Evolutionary conservation across 495 filamentous ascomycete genomes (phyloP).

Genomic region (Cercophora scortea): DNA sequence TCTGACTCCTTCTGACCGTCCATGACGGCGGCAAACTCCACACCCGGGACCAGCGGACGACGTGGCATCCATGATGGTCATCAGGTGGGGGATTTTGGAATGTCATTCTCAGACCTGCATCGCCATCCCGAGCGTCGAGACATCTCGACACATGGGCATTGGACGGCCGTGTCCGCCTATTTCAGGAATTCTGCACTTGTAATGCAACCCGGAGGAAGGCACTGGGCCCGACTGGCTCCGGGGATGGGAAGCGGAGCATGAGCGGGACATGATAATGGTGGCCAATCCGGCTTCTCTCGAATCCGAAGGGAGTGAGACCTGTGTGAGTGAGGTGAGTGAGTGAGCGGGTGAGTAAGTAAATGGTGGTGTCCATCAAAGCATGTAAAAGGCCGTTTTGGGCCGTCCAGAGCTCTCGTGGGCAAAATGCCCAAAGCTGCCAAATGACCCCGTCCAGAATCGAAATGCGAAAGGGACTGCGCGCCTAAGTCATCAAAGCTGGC

Average conservation of each 20-base stretch:
- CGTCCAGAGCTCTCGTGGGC: not conserved
- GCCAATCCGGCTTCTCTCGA: no score
- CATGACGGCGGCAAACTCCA: slow-evolving; percentile 10
- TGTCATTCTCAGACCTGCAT: not conserved
- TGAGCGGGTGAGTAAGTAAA: not conserved
- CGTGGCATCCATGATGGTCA: not conserved
- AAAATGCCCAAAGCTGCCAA: not conserved
- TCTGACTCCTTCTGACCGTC: not conserved
- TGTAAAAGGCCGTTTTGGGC: not conserved
- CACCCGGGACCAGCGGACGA: not conserved
- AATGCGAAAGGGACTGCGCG: slow-evolving; percentile 11
- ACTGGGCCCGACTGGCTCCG: no score
- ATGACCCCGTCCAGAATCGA: not conserved
- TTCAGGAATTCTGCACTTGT: not conserved
- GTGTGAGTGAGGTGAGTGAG: not conserved
- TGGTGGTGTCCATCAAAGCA: not conserved
- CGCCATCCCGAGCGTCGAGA: not conserved
- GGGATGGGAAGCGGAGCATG: no score
- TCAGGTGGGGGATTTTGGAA: not conserved
- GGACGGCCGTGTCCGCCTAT: no score
- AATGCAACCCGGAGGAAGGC: not conserved
- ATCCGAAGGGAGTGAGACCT: no score
- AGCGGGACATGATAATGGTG: no score
- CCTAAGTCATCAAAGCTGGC: slow-evolving; percentile 21
- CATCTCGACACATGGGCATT: not conserved